phyloP scores from a whole-genome alignment of 352 stramenopile species.

The Phytophthora palmivora region DNA sequence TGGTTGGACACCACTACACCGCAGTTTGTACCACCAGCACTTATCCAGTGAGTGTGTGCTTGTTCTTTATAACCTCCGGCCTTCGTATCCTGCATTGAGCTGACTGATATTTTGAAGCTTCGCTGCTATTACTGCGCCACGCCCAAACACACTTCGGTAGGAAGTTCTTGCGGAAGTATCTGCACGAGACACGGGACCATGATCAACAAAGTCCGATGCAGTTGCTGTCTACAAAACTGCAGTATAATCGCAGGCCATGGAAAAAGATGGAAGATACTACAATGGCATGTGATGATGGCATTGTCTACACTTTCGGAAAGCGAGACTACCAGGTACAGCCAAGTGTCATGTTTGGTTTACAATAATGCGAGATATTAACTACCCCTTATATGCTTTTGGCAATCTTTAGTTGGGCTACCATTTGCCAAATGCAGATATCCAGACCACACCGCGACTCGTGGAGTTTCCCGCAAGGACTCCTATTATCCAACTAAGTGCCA shows the following conservation, averaged over 20 bases:
- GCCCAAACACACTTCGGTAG: slow-evolving; percentile 55
- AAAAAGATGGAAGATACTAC: slow-evolving; percentile 19
- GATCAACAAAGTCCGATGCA: slow-evolving; percentile 69
- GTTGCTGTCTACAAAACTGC: slow-evolving; percentile 50
- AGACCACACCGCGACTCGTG: slow-evolving; percentile 69
- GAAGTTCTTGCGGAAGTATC: slow-evolving; percentile 57
- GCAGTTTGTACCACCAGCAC: slow-evolving; percentile 71
- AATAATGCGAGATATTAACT: slow-evolving; percentile 4
- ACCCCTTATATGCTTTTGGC: slow-evolving; percentile 1
- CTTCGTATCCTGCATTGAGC: slow-evolving; percentile 1
- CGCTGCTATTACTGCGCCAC: slow-evolving; percentile 74
- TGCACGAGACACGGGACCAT: slow-evolving; percentile 62
- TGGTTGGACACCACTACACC: slow-evolving; percentile 82
- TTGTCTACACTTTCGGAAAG: slow-evolving; percentile 88
- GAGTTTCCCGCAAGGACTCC: slow-evolving; percentile 54
- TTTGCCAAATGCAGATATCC: slow-evolving; percentile 80
- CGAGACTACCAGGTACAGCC: slow-evolving; percentile 77
- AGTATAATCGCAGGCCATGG: slow-evolving; percentile 1
- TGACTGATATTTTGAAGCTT: slow-evolving; percentile 41
- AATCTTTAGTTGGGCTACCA: slow-evolving; percentile 76
- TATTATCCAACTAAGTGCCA: slow-evolving; percentile 77
- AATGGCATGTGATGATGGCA: slow-evolving; percentile 29
- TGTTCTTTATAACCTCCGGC: not conserved
- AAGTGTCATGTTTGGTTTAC: not conserved
- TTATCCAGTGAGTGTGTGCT: slow-evolving; percentile 63